Conservation (phyloP, 768 basidiomycete species). For the Phaeotremella skinneri region DNA sequence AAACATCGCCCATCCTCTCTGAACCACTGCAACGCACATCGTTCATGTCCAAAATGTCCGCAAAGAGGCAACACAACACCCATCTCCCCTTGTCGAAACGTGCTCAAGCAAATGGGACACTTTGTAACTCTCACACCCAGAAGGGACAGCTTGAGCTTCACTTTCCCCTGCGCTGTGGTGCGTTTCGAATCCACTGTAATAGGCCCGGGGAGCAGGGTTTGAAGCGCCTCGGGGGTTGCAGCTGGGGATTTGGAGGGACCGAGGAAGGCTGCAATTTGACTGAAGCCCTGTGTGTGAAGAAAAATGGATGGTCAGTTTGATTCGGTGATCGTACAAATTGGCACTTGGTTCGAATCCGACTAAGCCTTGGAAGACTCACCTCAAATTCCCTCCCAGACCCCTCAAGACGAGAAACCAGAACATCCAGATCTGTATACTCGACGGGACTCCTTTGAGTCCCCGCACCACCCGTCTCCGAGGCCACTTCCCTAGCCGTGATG, state of each 20-base stretch:
- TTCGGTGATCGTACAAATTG: conserved; percentile 14
- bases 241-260: conserved; percentile 57
- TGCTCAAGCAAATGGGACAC: conserved; percentile 71
- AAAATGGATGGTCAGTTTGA: conserved; percentile 12
- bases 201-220: conserved; percentile 44
- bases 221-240: conserved; percentile 29
- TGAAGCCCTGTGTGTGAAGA: conserved; percentile 57
- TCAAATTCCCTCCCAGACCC: conserved; percentile 64
- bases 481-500: not conserved
- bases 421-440: conserved; percentile 64
- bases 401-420: conserved; percentile 62
- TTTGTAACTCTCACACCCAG: conserved; percentile 65
- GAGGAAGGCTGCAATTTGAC: conserved; percentile 63
- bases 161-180: conserved; percentile 63
- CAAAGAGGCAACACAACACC: conserved; percentile 63
- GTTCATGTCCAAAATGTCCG: conserved; percentile 62
- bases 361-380: no score
- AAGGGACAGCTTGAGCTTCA: conserved; percentile 68
- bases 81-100: conserved; percentile 63
- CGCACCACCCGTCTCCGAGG: not conserved
- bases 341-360: no score
- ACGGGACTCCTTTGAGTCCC: conserved; percentile 13
- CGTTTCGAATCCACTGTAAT: conserved; percentile 64
- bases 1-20: conserved; percentile 64
- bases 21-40: conserved; percentile 65